Evolutionary conservation across 2,329 filamentous ascomycete species (phyloP), one percentile per base, ranked within the genome.

Genomic region (Pestalotiopsis sp.): DNA sequence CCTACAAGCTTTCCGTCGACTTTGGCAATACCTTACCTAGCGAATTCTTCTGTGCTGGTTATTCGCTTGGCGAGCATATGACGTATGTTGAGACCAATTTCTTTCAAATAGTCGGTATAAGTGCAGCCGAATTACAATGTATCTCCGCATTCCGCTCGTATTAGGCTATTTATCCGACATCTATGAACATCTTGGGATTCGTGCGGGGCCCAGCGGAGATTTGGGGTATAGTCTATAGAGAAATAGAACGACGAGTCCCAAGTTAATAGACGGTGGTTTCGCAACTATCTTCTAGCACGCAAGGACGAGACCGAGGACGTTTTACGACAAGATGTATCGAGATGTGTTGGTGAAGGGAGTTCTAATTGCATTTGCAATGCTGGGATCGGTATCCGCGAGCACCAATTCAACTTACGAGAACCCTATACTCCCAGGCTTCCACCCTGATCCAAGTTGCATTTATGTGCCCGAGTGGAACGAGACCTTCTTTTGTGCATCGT

Each of bases 381-480:
- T 31, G 11, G n/a, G 7, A 12, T 25, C n/a, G 20, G n/a, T 17
- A 45, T 36, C 5, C 5, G 49, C 45, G 11, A 36, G 39, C 17
- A 13, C 20, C 31, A 77, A 78, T 65, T 77, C 75, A 14, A 77
- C 77, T 1, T 78, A 74, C 41, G 72, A 73, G 45, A 85, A 85
- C 71, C 83, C 83, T 1, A 81, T 85, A 31, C 71, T 86, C 2
- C 80, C 83, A 4, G 83, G 83, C 13, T 85, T 81, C 66, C 78
- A 83, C 65, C 80, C 83, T 0, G 83, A 85, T 69, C 83, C 83
- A 1, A 82, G 79, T 59, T 83, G 83, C 68, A 78, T 82, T 25
- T 78, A 80, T 56, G 80, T 84, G 5, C 72, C 76, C 3, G 75
- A 80, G 36, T 77, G 74, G 76, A 72, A 81, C 41, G 72, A 78